Conservation (phyloP, 192 early-diverging fungal species). For the Coemansia sp. region DNA sequence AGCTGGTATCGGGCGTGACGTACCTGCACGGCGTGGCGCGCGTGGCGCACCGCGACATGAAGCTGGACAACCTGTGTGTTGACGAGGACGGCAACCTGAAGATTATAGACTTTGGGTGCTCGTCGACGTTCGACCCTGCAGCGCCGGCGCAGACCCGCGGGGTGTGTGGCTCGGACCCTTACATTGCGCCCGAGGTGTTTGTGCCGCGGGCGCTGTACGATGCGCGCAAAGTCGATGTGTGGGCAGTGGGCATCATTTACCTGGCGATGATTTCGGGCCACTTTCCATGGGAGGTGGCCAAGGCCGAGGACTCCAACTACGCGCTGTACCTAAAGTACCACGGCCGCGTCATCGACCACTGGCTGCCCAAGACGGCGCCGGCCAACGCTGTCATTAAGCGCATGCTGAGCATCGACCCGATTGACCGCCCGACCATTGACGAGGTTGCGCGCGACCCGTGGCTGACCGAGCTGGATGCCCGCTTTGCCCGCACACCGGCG, state of each 20-base stretch:
- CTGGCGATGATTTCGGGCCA: conserved; percentile 69
- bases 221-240: conserved; percentile 81
- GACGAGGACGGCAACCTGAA: conserved; percentile 72
- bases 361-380: conserved; percentile 43
- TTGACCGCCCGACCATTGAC: conserved; percentile 73
- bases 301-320: conserved; percentile 63
- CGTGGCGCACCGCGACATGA: conserved; percentile 84
- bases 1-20: conserved; percentile 70
- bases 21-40: conserved; percentile 74
- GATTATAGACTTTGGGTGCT: conserved; percentile 90
- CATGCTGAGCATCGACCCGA: conserved; percentile 74
- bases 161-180: conserved; percentile 88
- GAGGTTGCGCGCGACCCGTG: conserved; percentile 74
- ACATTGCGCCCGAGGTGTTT: conserved; percentile 92
- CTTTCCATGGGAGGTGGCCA: conserved; percentile 70
- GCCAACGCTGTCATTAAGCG: conserved; percentile 58
- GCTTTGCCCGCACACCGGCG: conserved; percentile 20
- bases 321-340: conserved; percentile 57
- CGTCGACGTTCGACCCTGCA: conserved; percentile 70
- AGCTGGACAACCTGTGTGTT: conserved; percentile 82
- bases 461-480: conserved; percentile 52
- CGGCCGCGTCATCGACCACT: conserved; percentile 56
- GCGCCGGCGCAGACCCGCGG: conserved; percentile 71
- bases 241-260: conserved; percentile 86
- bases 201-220: conserved; percentile 67